Base-by-base conservation (phyloP, 257 asterid genomes). In the Linaria vulgaris region DNA sequence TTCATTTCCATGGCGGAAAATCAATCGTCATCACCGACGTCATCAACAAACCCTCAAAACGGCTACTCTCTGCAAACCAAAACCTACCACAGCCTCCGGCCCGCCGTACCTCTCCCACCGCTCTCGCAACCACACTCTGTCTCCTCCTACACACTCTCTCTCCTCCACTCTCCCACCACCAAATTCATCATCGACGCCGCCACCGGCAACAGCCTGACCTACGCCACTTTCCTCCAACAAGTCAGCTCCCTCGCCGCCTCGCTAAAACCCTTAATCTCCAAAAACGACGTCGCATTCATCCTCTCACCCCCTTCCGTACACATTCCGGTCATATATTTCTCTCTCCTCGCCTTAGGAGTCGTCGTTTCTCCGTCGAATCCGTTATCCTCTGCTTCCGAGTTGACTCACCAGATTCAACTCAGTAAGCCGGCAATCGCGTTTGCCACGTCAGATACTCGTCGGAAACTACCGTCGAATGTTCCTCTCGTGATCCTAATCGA, bases 281-380 rank as follows among this genome's bases (percentile, higher is more conserved):
- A 63, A n/a, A 70, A 79, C 76, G 85, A 79, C 68, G 96, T 83
- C 69, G 98, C 90, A 0, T 85, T 91, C 68, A 43, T 91, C 66
- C 73, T 91, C 72, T 70, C 88, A 19, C 96, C 98, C 20, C 78
- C 96, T 20, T 83, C 95, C 5, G 24, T 80, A 55, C 80, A 85
- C 65, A 56, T 91, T 53, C 96, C 98, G 0, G 68, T 86, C 21
- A 75, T 91, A 56, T 91, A 84, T 74, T 86, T 88, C 83, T 72
- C 96, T 5, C 85, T 91, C 48, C 92, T 91, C 57, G 81, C 90
- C 0, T 77, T 86, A 0, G 95, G 96, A n/a, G 72, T 78, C 61
- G 72, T 63, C 56, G 80, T 88, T 34, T 88, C 98, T 0, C 98
- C 98, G 0, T 85, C 91, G 20, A 91, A 83, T n/a, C 96, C 96